Percentiles rank a stretch among this genome's conserved stretches.
These are phyloP conservation scores for Stipa capillata DNA, from an alignment of 176 grass and related monocot genomes.

Conservation along the genomic window DNA sequence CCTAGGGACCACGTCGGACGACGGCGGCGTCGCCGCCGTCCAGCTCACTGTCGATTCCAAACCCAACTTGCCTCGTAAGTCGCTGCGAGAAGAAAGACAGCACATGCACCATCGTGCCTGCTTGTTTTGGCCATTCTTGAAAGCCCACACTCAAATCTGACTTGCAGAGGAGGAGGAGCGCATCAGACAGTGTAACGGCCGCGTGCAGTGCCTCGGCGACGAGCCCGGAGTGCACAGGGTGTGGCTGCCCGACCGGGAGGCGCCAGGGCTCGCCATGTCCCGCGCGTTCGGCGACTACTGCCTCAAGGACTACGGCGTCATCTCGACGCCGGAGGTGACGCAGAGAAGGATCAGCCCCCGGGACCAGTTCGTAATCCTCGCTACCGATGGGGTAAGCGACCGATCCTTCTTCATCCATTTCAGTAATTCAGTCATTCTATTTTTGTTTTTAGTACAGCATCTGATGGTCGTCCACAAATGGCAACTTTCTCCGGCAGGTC, in stretches of 20 bases:
- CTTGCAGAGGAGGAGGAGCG: constrained; percentile 66
- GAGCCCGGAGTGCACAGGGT: constrained; percentile 81
- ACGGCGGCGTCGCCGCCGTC: constrained; percentile 44
- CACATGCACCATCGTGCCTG: neutral
- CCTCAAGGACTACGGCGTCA: constrained; percentile 71
- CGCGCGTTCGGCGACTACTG: constrained; percentile 88
- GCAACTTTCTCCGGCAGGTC: constrained; percentile 24
- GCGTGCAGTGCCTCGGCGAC: constrained; percentile 54
- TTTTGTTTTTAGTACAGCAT: neutral
- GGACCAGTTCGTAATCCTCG: constrained; percentile 81
- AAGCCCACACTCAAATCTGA: neutral
- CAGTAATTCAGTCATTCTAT: neutral
- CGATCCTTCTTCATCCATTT: neutral
- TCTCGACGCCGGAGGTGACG: constrained; percentile 80
- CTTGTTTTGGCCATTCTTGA: neutral
- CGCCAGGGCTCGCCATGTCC: constrained; percentile 89
- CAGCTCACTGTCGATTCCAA: constrained; percentile 93
- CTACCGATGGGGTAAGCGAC: constrained; percentile 76
- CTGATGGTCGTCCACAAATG: neutral
- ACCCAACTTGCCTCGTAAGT: constrained; percentile 86
- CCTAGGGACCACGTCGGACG: constrained; percentile 37
- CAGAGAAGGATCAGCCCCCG: constrained; percentile 38
- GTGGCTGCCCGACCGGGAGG: constrained; percentile 58
- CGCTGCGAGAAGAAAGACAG: neutral
- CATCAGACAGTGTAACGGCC: constrained; percentile 69